phyloP scores from a whole-genome alignment of 2,329 filamentous ascomycete genomes.

The Torrubiella hemipterigena region DNA sequence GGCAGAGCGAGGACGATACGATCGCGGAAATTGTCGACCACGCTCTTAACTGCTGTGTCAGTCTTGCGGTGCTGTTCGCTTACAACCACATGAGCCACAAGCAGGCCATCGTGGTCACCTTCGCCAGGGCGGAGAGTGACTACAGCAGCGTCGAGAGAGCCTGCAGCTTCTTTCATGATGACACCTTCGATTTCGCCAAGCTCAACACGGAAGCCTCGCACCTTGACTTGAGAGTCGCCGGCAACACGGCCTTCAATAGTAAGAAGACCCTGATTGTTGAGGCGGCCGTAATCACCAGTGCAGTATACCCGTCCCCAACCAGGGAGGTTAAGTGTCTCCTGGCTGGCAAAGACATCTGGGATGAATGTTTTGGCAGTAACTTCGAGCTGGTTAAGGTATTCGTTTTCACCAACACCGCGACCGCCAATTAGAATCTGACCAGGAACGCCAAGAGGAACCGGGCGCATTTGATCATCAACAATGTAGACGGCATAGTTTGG shows the following conservation, averaged over 20 bases:
- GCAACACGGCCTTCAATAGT: conserved; percentile 17
- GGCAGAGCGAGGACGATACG: not conserved
- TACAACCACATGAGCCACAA: conserved; percentile 13
- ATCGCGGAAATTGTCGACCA: not conserved
- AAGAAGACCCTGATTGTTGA: conserved; percentile 15
- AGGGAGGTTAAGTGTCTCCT: not conserved
- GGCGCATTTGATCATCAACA: conserved; percentile 17
- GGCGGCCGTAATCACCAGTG: conserved; percentile 22
- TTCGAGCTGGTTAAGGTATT: conserved; percentile 21
- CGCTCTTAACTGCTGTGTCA: not conserved
- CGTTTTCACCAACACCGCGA: conserved; percentile 20
- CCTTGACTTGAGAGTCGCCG: conserved; percentile 26
- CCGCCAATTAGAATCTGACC: conserved; percentile 15
- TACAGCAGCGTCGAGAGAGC: conserved; percentile 6
- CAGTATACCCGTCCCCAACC: conserved; percentile 14
- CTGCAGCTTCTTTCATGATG: conserved; percentile 6
- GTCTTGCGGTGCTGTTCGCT: not conserved
- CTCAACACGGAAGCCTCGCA: conserved; percentile 27
- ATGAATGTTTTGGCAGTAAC: conserved; percentile 3
- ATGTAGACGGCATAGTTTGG: conserved; percentile 24
- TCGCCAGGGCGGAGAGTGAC: conserved; percentile 3
- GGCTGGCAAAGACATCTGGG: not conserved
- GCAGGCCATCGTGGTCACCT: conserved; percentile 1
- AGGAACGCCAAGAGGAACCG: conserved; percentile 8
- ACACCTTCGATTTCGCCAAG: conserved; percentile 19